A percentile compares a stretch with the other conserved stretches of the same genome.
Conservation (phyloP, 75 land plant genomes). For the Sequoia sempervirens region DNA sequence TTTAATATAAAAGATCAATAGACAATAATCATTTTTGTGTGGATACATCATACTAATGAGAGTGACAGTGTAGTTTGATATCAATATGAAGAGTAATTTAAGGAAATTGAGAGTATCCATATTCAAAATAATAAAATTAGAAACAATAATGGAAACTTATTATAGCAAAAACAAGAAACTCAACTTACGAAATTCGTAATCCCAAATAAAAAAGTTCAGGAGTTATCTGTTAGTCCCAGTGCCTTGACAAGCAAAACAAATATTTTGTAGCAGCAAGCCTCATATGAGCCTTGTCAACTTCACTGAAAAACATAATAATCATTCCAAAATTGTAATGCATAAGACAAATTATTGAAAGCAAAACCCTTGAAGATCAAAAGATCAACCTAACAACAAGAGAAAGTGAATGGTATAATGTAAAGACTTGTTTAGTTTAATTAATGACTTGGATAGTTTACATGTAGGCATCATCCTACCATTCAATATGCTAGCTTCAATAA, state of each 20-base stretch:
- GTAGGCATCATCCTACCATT: not conserved
- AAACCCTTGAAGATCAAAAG: not conserved
- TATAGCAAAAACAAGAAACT: not conserved
- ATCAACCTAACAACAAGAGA: not conserved
- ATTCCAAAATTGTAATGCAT: not conserved
- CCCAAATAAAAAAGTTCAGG: constrained; percentile 56
- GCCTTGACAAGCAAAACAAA: constrained; percentile 67
- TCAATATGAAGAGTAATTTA: not conserved
- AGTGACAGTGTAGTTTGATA: not conserved
- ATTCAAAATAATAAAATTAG: not conserved
- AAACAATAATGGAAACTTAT: constrained; percentile 2
- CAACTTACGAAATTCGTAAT: constrained; percentile 66
- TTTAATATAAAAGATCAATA: not conserved
- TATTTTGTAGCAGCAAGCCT: constrained; percentile 87
- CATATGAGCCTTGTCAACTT: constrained; percentile 80
- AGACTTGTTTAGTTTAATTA: not conserved
- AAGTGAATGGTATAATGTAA: not conserved
- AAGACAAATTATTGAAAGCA: constrained; percentile 3
- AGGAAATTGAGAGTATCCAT: not conserved
- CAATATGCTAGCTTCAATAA: too few species aligned
- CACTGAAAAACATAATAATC: constrained; percentile 43
- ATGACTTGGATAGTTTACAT: not conserved
- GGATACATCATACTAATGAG: not conserved
- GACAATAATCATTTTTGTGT: not conserved
- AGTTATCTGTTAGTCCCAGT: constrained; percentile 83